Evolutionary conservation across 306 rosid species (phyloP).

Genomic region (Medicago arabica): DNA sequence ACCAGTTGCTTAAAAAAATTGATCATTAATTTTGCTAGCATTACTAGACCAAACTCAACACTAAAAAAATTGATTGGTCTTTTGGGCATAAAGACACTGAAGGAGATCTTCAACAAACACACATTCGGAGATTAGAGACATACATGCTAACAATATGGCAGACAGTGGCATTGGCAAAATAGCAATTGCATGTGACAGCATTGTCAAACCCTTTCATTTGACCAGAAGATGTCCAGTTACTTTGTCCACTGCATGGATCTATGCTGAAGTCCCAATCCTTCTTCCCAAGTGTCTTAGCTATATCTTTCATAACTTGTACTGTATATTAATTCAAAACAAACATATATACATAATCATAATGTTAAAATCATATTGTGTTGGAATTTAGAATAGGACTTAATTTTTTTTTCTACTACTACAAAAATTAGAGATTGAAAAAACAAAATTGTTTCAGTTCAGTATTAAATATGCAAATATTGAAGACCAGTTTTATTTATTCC

Average conservation of each 20-base stretch:
- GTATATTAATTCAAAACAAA: neutral
- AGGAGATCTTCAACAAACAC: neutral
- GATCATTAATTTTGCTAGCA: no score
- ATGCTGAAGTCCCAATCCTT: conserved; percentile 41
- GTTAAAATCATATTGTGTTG: neutral
- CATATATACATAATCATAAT: neutral
- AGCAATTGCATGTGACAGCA: conserved; percentile 56
- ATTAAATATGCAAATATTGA: neutral
- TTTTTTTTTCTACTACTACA: neutral
- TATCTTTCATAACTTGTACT: conserved; percentile 43
- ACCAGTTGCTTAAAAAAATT: no score
- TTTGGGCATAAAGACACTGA: neutral
- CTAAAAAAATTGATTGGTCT: neutral
- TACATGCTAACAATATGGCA: conserved; percentile 77
- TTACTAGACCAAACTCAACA: no score
- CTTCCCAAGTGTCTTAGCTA: conserved; percentile 38
- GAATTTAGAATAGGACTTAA: no score
- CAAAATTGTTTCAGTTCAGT: neutral
- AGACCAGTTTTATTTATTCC: neutral
- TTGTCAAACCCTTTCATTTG: conserved; percentile 29
- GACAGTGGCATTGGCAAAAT: conserved; percentile 38
- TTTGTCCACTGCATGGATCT: conserved; percentile 46
- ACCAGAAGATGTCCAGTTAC: conserved; percentile 48
- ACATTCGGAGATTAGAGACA: neutral
- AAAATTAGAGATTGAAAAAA: neutral